Evolutionary conservation across 2,329 filamentous ascomycete genomes (phyloP), one percentile per base, ranked within the genome.

Genomic region (Pseudogymnoascus sp.): DNA sequence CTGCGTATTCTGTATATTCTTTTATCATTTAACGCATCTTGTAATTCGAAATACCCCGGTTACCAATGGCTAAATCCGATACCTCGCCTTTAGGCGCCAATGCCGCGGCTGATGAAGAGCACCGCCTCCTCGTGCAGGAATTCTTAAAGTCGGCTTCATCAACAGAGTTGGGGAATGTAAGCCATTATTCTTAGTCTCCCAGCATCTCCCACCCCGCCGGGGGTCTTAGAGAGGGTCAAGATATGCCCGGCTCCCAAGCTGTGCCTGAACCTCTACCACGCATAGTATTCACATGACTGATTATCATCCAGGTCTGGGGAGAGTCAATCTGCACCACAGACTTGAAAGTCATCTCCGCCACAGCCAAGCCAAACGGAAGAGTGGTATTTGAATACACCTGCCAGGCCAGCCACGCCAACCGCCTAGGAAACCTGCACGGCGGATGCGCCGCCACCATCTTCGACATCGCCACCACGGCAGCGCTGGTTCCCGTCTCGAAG

Each of bases 361-460:
- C 69, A 6, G 49, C 66, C 5, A 64, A 64, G 3, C 70, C 71
- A 4, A 63, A 60, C 21, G 66, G 66, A 4, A 65, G 53, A 8
- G 64, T 64, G 5, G 56, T 68, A 28, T 74, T 84, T 71, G 69
- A 74, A 64, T 82, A 80, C 72, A 80, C 75, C 2, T 79, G 84
- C 25, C 78, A 80, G 63, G 72, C 75, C 0, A 68, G 75, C 3
- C 81, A 87, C 75, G 79, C 77, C 72, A 87, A 87, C 73, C 74
- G 77, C 5, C 64, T 80, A 12, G 73, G 74, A 25, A 87, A 81
- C 74, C 75, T 88, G 62, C 85, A 88, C 70, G 85, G 84, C 62
- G 85, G 85, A 16, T 87, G 84, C 66, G 79, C 84, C 0, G 82
- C 88, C 2, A 87, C 87, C 0, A 74, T 91, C 3, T 87, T 90